phyloP scores from a whole-genome alignment of 2,329 filamentous ascomycete genomes.

The Aspergillus alliaceus region DNA sequence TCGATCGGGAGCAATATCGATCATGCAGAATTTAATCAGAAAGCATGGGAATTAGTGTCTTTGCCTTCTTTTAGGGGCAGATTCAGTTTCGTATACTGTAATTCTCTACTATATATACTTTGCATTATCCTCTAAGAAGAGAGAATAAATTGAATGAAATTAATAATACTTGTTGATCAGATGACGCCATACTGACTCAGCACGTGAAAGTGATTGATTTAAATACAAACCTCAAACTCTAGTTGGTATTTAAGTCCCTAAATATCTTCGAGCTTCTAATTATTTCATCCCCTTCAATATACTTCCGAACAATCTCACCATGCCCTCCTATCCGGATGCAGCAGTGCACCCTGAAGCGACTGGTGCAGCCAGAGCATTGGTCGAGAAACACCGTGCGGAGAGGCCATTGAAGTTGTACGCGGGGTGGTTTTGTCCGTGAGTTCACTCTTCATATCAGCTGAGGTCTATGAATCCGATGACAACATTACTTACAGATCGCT shows the following conservation, averaged over 20 bases:
- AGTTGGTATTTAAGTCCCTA: neutral
- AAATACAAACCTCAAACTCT: too few relatives aligned
- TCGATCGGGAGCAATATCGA: constrained; percentile 70
- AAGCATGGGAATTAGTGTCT: constrained; percentile 62
- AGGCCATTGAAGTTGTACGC: constrained; percentile 63
- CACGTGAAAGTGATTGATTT: neutral
- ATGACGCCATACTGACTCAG: constrained; percentile 9
- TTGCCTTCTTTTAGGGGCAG: neutral
- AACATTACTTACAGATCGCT: neutral
- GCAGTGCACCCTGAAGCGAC: constrained; percentile 47
- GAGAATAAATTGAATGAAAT: too few relatives aligned
- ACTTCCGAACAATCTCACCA: constrained; percentile 8
- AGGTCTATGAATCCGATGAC: neutral
- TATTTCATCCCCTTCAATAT: neutral
- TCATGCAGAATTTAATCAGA: constrained; percentile 71
- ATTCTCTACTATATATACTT: neutral
- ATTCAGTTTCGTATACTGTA: neutral
- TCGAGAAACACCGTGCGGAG: constrained; percentile 32
- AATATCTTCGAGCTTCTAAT: neutral
- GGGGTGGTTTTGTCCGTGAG: constrained; percentile 68
- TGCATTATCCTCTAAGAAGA: too few relatives aligned
- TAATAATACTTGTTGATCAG: neutral
- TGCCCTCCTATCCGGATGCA: constrained; percentile 40
- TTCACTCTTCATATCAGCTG: constrained; percentile 10
- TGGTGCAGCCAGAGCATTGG: constrained; percentile 42